These are phyloP conservation scores for Cunninghamia lanceolata DNA, from an alignment of 75 land plant species.

Conservation along the genomic window DNA sequence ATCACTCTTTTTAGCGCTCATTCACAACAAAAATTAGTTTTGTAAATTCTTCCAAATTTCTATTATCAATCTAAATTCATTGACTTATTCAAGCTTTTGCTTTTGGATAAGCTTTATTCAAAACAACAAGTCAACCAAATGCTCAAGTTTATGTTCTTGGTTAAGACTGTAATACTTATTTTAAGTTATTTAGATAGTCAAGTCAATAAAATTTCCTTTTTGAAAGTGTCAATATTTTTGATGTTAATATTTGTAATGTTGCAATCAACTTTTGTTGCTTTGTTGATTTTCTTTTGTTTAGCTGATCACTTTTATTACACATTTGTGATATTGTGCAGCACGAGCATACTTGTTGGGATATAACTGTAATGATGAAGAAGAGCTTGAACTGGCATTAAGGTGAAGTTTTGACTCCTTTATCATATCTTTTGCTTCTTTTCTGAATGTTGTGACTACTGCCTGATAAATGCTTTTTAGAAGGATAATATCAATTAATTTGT, in stretches of 20 bases:
- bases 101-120: no score
- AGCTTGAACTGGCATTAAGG: slow-evolving; percentile 39
- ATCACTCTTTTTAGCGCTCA: no score
- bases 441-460: neutral
- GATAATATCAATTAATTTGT: neutral
- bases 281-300: neutral
- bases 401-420: slow-evolving; percentile 5
- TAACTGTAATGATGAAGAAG: slow-evolving; percentile 37
- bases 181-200: no score
- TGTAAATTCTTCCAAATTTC: no score
- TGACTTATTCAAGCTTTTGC: no score
- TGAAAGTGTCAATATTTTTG: neutral
- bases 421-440: neutral
- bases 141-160: no score
- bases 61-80: no score
- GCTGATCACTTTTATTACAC: neutral
- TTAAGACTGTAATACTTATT: no score
- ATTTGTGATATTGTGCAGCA: slow-evolving; percentile 17
- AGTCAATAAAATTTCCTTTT: no score
- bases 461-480: neutral
- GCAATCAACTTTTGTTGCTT: neutral
- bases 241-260: neutral
- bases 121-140: no score
- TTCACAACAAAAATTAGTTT: no score
- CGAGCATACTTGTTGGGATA: slow-evolving; percentile 43